Evolutionary conservation across 768 basidiomycete species (phyloP).

Genomic region (Coprinellus micaceus): DNA sequence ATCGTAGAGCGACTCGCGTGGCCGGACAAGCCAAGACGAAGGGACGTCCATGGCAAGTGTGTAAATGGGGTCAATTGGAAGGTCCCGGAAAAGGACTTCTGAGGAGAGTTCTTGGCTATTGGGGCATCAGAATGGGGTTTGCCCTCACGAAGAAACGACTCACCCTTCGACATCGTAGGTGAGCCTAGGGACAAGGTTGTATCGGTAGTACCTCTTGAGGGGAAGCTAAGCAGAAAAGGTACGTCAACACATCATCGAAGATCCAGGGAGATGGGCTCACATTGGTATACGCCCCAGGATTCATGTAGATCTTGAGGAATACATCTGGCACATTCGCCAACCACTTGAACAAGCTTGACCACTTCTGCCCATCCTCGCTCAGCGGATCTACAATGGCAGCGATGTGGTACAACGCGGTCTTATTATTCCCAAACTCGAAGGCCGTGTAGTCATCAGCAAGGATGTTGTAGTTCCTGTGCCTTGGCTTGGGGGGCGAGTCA

Average conservation of each 20-base stretch:
- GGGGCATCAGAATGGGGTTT: background rate
- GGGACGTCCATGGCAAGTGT: conserved; percentile 93
- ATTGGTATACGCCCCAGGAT: conserved; percentile 65
- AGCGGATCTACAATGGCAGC: conserved; percentile 80
- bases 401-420: conserved; percentile 65
- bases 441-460: conserved; percentile 65
- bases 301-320: conserved; percentile 74
- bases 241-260: background rate
- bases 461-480: conserved; percentile 56
- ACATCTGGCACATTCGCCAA: conserved; percentile 58
- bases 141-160: conserved; percentile 18
- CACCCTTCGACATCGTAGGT: conserved; percentile 72
- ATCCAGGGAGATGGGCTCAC: conserved; percentile 38
- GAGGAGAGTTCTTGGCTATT: conserved; percentile 56
- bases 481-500: conserved; percentile 56
- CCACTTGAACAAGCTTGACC: conserved; percentile 81
- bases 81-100: conserved; percentile 57
- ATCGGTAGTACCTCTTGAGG: conserved; percentile 90
- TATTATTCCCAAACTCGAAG: conserved; percentile 65
- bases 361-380: conserved; percentile 80
- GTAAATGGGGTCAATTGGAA: conserved; percentile 86
- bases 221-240: conserved; percentile 54
- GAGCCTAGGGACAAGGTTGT: conserved; percentile 54
- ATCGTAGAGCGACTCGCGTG: conserved; percentile 83
- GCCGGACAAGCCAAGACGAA: conserved; percentile 89